A percentile compares a stretch with the other conserved stretches of the same genome.
Evolutionary conservation across 2,329 filamentous ascomycete genomes (phyloP).

Genomic region (Neofusicoccum umdonicola): DNA sequence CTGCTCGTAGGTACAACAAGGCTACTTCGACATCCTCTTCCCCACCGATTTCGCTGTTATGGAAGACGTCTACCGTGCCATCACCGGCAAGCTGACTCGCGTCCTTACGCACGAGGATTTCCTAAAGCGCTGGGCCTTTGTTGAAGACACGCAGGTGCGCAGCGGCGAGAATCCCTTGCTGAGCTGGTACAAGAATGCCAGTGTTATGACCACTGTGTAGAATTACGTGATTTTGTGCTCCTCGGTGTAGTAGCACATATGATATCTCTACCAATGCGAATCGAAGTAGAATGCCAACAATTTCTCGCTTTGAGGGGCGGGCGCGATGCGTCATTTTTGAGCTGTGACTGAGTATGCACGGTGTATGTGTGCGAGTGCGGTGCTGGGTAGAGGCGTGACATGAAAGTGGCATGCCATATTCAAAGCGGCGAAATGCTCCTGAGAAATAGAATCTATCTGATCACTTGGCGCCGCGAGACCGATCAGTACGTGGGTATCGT

Average conservation of each 20-base stretch:
- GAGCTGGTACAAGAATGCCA: slow-evolving; percentile 93
- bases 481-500: slow-evolving; percentile 10
- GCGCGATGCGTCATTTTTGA: no score
- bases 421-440: background rate
- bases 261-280: no score
- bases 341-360: no score
- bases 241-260: no score
- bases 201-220: slow-evolving; percentile 83
- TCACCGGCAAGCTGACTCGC: slow-evolving; percentile 87
- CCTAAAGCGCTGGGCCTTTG: slow-evolving; percentile 81
- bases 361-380: no score
- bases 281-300: no score
- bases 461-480: background rate
- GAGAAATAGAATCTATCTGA: background rate
- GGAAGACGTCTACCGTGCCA: slow-evolving; percentile 86
- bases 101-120: slow-evolving; percentile 89
- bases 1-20: slow-evolving; percentile 78
- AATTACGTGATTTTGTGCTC: no score
- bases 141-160: slow-evolving; percentile 83
- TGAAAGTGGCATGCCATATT: no score
- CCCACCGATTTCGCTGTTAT: slow-evolving; percentile 91
- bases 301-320: background rate
- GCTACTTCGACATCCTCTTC: slow-evolving; percentile 98
- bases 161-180: slow-evolving; percentile 92
- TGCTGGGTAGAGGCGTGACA: no score